Percentiles rank a stretch among this genome's conserved stretches.
These are phyloP conservation scores for Geranium brycei DNA, from an alignment of 345 rosid species.

Conservation along the genomic window DNA sequence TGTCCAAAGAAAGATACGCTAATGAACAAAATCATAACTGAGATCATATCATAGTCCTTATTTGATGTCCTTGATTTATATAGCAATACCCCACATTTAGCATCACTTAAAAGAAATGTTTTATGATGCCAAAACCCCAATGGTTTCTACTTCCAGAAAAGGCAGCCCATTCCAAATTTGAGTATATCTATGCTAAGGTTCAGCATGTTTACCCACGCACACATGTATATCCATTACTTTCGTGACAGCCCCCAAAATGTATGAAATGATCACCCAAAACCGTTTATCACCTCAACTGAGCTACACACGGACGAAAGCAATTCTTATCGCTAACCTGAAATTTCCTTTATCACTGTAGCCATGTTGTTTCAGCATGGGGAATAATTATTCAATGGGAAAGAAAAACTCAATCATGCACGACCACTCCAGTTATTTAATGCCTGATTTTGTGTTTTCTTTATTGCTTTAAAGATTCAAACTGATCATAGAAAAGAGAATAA, in stretches of 20 bases:
- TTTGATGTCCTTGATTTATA: no score
- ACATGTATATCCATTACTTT: neutral
- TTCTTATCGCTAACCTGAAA: neutral
- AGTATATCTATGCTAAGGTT: neutral
- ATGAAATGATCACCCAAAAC: neutral
- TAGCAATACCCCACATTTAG: neutral
- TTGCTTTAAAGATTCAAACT: neutral
- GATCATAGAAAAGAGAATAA: neutral
- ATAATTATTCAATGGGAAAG: neutral
- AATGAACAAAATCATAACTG: neutral
- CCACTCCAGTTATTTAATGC: neutral
- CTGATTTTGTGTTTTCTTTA: no score
- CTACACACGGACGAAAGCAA: neutral
- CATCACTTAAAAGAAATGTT: neutral
- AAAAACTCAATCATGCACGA: neutral
- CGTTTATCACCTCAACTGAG: neutral
- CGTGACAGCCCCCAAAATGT: neutral
- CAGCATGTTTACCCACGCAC: neutral
- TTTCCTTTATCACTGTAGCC: neutral
- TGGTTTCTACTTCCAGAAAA: neutral
- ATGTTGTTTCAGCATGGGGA: neutral
- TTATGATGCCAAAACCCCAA: neutral
- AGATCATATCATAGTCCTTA: neutral
- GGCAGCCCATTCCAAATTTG: neutral
- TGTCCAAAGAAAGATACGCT: neutral